Evolutionary conservation across 192 early-diverging fungal species (phyloP), one percentile per base, ranked within the genome.

Genomic region (Coemansia umbellata): DNA sequence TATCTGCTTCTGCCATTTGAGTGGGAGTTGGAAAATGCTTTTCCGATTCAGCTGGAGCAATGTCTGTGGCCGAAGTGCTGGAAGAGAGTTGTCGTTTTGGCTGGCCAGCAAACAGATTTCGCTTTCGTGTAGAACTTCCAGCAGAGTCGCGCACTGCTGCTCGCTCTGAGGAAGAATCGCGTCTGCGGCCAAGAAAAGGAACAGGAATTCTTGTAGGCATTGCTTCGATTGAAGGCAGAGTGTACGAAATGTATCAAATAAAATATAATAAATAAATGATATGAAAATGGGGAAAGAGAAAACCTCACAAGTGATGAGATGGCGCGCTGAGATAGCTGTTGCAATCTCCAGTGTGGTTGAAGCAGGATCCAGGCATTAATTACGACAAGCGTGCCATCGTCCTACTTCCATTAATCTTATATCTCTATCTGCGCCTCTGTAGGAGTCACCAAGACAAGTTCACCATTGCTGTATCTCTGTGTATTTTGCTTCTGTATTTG

Each of bases 141-240:
- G 40, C 10, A 21, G 40, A 21, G 40, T 5, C 40, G 17, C 18
- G 23, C 42, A 6, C 1, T 18, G 42, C 13, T 26, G 42, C 27
- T n/a, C 23, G 42, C 27, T 44, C 42, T 21, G 23, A n/a, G n/a
- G 48, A 28, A 9, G 42, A 37, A 17, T 60, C 65, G 28, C 65
- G 58, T 33, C 65, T 47, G 15, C 65, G 51, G 15, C 52, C 44
- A 0, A 60, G 52, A 47, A 67, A 67, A 33, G 65, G 58, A 24
- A 67, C 65, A 33, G 52, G 47, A 43, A 67, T 47, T 31, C 51
- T 58, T 31, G 65, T 51, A 3, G 56, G 64, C 64, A 66, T 66
- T 33, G 28, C 15, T 13, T 17, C 28, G 21, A 14, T 30, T 14
- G 53, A 22, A 18, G 15, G 11, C 26, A 31, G 39, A 40, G 0